Evolutionary conservation across 139 green algal species (phyloP).

Genomic region (Astrephomene gubernaculifera): DNA sequence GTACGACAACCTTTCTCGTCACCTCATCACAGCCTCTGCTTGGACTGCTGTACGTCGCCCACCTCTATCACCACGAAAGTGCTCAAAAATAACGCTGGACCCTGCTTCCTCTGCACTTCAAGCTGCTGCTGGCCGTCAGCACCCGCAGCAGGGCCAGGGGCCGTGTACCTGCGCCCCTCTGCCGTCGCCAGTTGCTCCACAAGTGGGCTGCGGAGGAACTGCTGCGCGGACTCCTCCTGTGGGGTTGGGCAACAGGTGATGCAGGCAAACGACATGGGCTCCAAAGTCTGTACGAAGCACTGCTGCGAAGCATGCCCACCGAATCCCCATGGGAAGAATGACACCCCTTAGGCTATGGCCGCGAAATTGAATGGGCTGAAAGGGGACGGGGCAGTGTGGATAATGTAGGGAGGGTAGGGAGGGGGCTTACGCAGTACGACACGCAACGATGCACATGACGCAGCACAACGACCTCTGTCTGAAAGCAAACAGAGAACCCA

Average conservation of each 20-base stretch:
- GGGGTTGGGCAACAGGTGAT: constrained; percentile 16
- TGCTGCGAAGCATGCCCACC: background rate
- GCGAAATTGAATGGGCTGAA: background rate
- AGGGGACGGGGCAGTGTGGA: background rate
- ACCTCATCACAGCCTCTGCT: background rate
- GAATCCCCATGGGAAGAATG: background rate
- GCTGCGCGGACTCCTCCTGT: constrained; percentile 21
- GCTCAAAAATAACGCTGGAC: too few species aligned
- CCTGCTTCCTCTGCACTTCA: too few species aligned
- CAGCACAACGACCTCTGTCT: background rate
- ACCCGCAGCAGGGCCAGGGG: background rate
- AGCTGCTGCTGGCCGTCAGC: background rate
- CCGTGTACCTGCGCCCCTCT: background rate
- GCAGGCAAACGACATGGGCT: background rate
- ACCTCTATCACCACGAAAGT: constrained; percentile 5
- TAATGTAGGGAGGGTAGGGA: too few species aligned
- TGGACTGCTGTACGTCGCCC: constrained; percentile 13
- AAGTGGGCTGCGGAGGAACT: constrained; percentile 6
- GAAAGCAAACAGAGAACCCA: background rate
- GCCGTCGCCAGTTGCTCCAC: constrained; percentile 3
- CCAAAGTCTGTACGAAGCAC: background rate
- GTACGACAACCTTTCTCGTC: too few species aligned
- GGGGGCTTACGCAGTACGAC: background rate
- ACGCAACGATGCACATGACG: background rate
- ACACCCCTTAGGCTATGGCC: background rate